Evolutionary conservation across 176 grass and related monocot species (phyloP).

Genomic region (Sorghum bicolor): DNA sequence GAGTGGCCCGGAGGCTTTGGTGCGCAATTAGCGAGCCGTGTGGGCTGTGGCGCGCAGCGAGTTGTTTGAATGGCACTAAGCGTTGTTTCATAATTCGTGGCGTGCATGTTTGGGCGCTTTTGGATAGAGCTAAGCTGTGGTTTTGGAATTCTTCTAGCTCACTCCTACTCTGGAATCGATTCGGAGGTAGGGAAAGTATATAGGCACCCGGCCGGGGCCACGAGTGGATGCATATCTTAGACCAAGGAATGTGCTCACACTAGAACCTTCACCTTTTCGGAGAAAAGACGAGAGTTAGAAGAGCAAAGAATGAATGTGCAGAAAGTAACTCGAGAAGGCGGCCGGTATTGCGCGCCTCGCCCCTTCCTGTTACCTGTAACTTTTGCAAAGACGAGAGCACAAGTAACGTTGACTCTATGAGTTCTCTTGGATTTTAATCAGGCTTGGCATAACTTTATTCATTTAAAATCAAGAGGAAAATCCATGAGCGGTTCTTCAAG

Average conservation of each 20-base stretch:
- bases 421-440: neutral
- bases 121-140: constrained; percentile 34
- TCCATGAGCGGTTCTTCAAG: no score
- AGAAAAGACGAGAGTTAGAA: constrained; percentile 7
- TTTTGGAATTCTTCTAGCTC: constrained; percentile 71
- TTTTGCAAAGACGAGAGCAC: neutral
- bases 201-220: neutral
- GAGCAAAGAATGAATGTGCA: constrained; percentile 24
- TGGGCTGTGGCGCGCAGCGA: neutral
- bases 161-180: constrained; percentile 43
- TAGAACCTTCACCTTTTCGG: neutral
- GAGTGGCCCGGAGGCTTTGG: constrained; percentile 23
- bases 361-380: neutral
- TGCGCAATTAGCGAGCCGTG: neutral
- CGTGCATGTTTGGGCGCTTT: constrained; percentile 8
- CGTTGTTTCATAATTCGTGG: neutral
- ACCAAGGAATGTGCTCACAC: neutral
- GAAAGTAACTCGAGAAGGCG: neutral
- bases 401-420: neutral
- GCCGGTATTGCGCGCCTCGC: neutral
- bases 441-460: neutral
- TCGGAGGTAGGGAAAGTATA: constrained; percentile 31
- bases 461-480: neutral
- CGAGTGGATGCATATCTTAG: constrained; percentile 1
- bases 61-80: neutral